A percentile compares a stretch with the other conserved stretches of the same genome.
These are phyloP conservation scores for Herpetospermum pedunculosum DNA, from an alignment of 306 rosid species.

Conservation along the genomic window DNA sequence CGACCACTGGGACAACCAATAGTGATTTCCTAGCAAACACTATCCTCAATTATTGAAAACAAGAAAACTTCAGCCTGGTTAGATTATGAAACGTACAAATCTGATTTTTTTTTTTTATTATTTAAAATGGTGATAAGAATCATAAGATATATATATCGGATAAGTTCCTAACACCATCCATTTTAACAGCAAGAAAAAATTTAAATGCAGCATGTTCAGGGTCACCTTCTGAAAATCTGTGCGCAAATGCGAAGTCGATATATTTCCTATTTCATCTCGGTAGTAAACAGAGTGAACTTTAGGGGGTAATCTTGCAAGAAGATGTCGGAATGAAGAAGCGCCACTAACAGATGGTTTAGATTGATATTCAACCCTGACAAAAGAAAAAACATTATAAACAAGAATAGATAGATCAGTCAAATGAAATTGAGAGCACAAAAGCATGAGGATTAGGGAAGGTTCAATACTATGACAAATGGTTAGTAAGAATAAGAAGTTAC, in stretches of 20 bases:
- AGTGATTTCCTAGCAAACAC: not conserved
- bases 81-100: not conserved
- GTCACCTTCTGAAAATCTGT: slow-evolving; percentile 53
- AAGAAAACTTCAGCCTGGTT: not conserved
- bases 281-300: slow-evolving; percentile 91
- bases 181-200: not conserved
- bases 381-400: slow-evolving; percentile 14
- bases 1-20: not conserved
- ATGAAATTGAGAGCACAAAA: slow-evolving; percentile 2
- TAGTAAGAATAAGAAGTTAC: not conserved
- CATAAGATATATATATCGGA: not conserved
- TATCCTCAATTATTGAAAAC: not conserved
- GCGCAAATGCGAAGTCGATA: slow-evolving; percentile 84
- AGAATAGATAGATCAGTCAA: not conserved
- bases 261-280: slow-evolving; percentile 86
- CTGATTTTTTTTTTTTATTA: not conserved
- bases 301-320: slow-evolving; percentile 78
- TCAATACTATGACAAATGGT: not conserved
- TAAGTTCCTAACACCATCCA: not conserved
- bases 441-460: not conserved
- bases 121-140: not conserved
- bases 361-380: slow-evolving; percentile 90
- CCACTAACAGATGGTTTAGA: slow-evolving; percentile 46
- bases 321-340: slow-evolving; percentile 66
- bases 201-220: not conserved